phyloP scores from a whole-genome alignment of 2,329 filamentous ascomycete species.

The Cladophialophora bantiana region DNA sequence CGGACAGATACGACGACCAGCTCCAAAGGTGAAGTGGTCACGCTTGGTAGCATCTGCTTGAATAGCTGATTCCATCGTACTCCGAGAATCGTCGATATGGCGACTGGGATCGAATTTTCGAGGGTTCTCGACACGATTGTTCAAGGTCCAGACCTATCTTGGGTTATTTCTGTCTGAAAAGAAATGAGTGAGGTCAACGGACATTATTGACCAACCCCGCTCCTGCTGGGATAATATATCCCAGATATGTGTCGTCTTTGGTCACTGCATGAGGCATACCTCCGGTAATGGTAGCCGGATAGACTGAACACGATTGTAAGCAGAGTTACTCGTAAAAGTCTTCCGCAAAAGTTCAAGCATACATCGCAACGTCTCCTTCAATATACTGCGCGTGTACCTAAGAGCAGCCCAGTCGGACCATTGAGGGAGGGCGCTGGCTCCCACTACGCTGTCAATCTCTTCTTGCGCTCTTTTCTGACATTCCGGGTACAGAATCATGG shows the following conservation, averaged over 20 bases:
- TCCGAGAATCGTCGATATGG: background rate
- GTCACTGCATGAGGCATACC: constrained; percentile 1
- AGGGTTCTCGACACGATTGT: background rate
- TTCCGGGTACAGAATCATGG: background rate
- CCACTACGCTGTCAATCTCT: constrained; percentile 1
- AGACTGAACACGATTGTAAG: background rate
- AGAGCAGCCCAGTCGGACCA: background rate
- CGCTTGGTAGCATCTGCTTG: background rate
- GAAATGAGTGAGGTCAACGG: background rate
- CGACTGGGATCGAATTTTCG: background rate
- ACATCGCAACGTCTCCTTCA: background rate
- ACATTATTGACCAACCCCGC: background rate
- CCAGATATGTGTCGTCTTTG: background rate
- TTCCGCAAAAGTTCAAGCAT: background rate
- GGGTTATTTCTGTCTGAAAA: background rate
- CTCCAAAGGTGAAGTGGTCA: background rate
- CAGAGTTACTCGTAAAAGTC: background rate
- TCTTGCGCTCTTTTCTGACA: background rate
- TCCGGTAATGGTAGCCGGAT: background rate
- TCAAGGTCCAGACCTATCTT: background rate
- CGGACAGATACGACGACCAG: background rate
- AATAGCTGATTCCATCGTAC: background rate
- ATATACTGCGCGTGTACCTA: background rate
- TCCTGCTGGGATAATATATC: constrained; percentile 5
- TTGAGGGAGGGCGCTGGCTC: background rate